A percentile compares a stretch with the other conserved stretches of the same genome.
Evolutionary conservation across 139 green algal species (phyloP).

Genomic region (Diplosphaera chodatii): DNA sequence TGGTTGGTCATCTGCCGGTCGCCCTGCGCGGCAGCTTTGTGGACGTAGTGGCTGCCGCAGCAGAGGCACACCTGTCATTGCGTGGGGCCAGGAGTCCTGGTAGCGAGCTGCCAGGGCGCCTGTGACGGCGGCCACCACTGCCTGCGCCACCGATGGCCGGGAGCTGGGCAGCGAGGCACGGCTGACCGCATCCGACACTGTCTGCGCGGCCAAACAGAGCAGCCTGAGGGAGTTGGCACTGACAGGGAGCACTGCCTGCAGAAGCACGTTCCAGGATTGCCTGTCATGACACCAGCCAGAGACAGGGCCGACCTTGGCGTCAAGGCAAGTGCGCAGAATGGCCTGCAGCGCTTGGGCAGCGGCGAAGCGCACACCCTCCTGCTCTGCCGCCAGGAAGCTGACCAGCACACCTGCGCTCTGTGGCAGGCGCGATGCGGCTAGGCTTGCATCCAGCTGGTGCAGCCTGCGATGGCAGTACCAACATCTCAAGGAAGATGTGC

Average conservation of each 20-base stretch:
- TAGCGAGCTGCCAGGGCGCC: conserved; percentile 52
- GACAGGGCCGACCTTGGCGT: conserved; percentile 7
- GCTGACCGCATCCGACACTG: conserved; percentile 21
- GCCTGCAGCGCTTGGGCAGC: conserved; percentile 39
- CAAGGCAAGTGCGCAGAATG: conserved; percentile 43
- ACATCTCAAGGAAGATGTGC: too few species aligned
- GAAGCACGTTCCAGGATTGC: not conserved
- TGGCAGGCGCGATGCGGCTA: conserved; percentile 43
- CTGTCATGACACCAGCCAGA: too few species aligned
- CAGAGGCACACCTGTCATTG: conserved; percentile 49
- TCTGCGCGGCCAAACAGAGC: not conserved
- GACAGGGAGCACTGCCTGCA: too few species aligned
- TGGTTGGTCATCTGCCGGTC: too few species aligned
- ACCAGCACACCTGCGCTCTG: conserved; percentile 53
- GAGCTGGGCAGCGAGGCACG: conserved; percentile 2
- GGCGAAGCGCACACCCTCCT: conserved; percentile 68
- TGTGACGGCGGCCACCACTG: conserved; percentile 57
- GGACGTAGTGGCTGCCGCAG: too few species aligned
- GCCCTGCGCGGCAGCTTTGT: too few species aligned
- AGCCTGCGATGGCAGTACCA: conserved; percentile 20
- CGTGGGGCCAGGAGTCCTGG: conserved; percentile 61
- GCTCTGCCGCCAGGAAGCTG: conserved; percentile 57
- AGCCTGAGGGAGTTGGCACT: too few species aligned
- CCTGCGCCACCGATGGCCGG: conserved; percentile 16
- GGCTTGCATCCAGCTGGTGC: conserved; percentile 29